A percentile compares a stretch with the other conserved stretches of the same genome.
phyloP scores from a whole-genome alignment of 129 eudicot species.

The Arctium minus region DNA sequence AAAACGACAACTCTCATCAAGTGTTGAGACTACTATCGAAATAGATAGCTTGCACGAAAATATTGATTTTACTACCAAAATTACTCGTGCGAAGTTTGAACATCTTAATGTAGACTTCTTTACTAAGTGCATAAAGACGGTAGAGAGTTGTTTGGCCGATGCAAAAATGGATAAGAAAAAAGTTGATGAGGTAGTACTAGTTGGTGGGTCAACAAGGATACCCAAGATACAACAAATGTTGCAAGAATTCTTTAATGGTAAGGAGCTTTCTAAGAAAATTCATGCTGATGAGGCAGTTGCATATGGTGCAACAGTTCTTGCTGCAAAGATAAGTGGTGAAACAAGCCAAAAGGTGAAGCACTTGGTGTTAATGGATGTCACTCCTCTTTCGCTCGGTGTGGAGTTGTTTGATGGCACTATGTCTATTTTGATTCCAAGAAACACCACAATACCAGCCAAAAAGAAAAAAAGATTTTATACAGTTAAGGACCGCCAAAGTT shows the following conservation, averaged over 20 bases:
- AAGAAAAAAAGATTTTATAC: not conserved
- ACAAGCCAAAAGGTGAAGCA: not conserved
- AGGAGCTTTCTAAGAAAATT: constrained; percentile 15
- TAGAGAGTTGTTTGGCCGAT: constrained; percentile 5
- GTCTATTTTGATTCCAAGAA: constrained; percentile 16
- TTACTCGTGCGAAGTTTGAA: constrained; percentile 20
- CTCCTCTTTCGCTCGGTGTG: constrained; percentile 5
- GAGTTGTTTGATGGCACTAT: not conserved
- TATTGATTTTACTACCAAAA: constrained; percentile 11
- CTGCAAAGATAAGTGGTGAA: constrained; percentile 11
- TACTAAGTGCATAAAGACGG: constrained; percentile 12
- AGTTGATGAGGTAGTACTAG: constrained; percentile 13
- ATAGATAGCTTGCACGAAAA: constrained; percentile 11
- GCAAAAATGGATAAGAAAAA: not conserved
- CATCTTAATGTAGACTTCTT: constrained; percentile 4
- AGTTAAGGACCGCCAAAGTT: not conserved
- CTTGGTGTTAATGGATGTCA: constrained; percentile 1
- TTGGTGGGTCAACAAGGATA: constrained; percentile 16
- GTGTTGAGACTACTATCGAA: constrained; percentile 11
- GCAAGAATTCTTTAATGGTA: constrained; percentile 6
- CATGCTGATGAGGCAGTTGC: constrained; percentile 17
- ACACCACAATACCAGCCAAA: constrained; percentile 4
- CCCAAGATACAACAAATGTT: constrained; percentile 13
- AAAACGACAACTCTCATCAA: constrained; percentile 42
- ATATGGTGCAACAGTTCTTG: constrained; percentile 12